phyloP scores from a whole-genome alignment of 2,329 filamentous ascomycete species.

The Epichloe aotearoae region DNA sequence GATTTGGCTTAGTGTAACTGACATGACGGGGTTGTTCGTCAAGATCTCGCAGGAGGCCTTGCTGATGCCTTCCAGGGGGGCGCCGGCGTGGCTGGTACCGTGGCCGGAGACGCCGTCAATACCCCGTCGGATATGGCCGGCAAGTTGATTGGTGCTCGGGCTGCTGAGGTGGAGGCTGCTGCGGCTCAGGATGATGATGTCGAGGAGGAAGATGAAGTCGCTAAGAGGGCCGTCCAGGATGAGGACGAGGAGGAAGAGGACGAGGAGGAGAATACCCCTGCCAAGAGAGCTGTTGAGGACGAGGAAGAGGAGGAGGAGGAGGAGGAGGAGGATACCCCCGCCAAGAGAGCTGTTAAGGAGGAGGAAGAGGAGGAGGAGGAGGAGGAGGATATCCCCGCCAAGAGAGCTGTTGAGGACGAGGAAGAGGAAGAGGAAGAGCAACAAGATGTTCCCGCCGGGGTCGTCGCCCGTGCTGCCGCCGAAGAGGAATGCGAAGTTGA shows the following conservation, averaged over 20 bases:
- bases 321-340: no score
- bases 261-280: fast-evolving
- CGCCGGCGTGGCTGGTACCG: neutral
- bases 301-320: neutral
- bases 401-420: no score
- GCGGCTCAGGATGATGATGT: neutral
- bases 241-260: neutral
- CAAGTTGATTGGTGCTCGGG: neutral
- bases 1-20: no score
- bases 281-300: no score
- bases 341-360: no score
- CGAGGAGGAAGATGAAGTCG: neutral
- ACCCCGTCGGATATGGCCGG: neutral
- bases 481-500: neutral
- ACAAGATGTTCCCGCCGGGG: neutral
- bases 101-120: neutral
- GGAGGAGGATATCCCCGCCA: no score
- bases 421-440: slow-evolving; percentile 2
- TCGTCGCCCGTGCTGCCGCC: neutral
- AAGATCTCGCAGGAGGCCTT: neutral
- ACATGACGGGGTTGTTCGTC: no score
- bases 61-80: neutral
- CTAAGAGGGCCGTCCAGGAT: no score
- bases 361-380: neutral
- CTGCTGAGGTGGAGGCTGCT: neutral